These are phyloP conservation scores for Aspergillus intermedius DNA, from an alignment of 2,329 filamentous ascomycete genomes.

Conservation along the genomic window DNA sequence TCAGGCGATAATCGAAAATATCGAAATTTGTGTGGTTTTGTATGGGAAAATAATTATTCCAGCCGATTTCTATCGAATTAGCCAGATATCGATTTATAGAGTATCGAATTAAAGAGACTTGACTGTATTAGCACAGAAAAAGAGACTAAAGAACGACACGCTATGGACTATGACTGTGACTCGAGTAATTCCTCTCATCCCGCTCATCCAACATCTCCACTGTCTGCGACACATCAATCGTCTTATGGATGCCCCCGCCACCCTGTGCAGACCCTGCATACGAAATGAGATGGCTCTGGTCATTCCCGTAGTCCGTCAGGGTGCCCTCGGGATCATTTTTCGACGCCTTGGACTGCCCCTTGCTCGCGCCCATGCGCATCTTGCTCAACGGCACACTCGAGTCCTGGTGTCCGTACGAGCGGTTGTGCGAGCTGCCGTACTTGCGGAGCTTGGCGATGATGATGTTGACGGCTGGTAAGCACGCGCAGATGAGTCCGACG, in stretches of 20 bases:
- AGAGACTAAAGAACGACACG: too few species aligned
- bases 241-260: conserved; percentile 14
- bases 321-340: conserved; percentile 11
- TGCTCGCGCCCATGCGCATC: conserved; percentile 11
- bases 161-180: neutral
- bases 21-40: too few species aligned
- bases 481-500: conserved; percentile 33
- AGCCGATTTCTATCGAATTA: too few species aligned
- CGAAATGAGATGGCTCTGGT: conserved; percentile 27
- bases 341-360: conserved; percentile 11
- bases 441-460: conserved; percentile 19
- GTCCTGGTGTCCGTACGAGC: conserved; percentile 20
- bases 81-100: too few species aligned
- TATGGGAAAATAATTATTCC: too few species aligned
- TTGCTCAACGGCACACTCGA: conserved; percentile 23
- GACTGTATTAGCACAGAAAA: too few species aligned
- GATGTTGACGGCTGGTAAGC: conserved; percentile 29
- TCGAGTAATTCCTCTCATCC: neutral
- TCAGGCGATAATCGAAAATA: too few species aligned
- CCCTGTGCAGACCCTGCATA: conserved; percentile 15
- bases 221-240: conserved; percentile 17
- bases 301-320: conserved; percentile 16
- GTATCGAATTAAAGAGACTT: too few species aligned
- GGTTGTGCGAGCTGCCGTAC: conserved; percentile 21
- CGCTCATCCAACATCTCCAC: conserved; percentile 12